phyloP scores from a whole-genome alignment of 371 early-diverging fungal species.

The Syncephalastrum sp. region DNA sequence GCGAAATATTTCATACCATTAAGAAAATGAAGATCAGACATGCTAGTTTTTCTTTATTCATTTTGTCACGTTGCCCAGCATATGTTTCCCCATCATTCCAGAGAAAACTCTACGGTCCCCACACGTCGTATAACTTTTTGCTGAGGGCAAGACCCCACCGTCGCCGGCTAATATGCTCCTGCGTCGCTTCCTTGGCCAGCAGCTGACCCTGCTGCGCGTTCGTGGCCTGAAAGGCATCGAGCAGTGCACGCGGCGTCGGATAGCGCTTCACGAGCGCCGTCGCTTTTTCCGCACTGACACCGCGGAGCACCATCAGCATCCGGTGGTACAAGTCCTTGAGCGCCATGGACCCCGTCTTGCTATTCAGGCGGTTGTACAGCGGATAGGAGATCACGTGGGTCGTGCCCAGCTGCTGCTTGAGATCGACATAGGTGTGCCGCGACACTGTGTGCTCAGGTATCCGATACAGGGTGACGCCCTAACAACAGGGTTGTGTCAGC shows the following conservation, averaged over 20 bases:
- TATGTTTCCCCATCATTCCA: too few species aligned
- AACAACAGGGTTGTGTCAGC: constrained; percentile 1
- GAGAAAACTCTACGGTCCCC: constrained; percentile 36
- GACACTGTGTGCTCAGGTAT: constrained; percentile 61
- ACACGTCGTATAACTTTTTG: constrained; percentile 55
- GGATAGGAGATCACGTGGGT: constrained; percentile 55
- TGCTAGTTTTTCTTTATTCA: too few species aligned
- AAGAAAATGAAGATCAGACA: too few species aligned
- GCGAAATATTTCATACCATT: too few species aligned
- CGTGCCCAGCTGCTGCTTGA: constrained; percentile 42
- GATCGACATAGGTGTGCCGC: constrained; percentile 46
- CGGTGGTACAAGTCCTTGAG: constrained; percentile 73
- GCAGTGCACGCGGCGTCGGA: constrained; percentile 63
- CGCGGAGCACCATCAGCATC: constrained; percentile 81
- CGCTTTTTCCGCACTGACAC: constrained; percentile 85
- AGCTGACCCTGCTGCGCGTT: constrained; percentile 17
- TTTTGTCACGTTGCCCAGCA: too few species aligned
- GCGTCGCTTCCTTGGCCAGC: constrained; percentile 29
- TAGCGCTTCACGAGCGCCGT: constrained; percentile 62
- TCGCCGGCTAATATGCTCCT: constrained; percentile 38
- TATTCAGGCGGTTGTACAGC: constrained; percentile 61
- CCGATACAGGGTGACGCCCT: constrained; percentile 38
- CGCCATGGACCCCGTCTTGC: constrained; percentile 65
- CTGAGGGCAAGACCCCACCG: constrained; percentile 54
- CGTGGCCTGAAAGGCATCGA: constrained; percentile 34